Percentiles rank a stretch among this genome's conserved stretches.
Conservation (phyloP, 2,329 filamentous ascomycete genomes). For the Paecilomyces sp. region DNA sequence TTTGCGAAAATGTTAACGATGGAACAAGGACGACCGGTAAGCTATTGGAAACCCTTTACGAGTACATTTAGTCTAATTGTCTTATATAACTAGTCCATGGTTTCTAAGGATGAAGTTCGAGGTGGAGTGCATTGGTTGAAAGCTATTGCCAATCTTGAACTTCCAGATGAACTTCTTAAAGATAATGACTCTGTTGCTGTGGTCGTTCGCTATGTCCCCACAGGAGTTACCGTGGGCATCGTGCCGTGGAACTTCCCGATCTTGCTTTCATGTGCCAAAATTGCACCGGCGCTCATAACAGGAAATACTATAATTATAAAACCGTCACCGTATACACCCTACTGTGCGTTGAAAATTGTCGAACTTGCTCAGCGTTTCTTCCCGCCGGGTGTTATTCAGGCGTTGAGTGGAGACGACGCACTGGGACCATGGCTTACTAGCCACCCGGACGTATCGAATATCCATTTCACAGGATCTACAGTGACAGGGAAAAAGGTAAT, state of each 20-base stretch:
- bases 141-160: background rate
- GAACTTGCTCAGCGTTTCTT: constrained; percentile 53
- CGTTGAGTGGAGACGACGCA: constrained; percentile 52
- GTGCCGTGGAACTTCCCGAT: constrained; percentile 54
- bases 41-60: background rate
- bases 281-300: constrained; percentile 51
- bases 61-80: background rate
- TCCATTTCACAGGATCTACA: constrained; percentile 58
- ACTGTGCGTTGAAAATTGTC: constrained; percentile 49
- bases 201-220: constrained; percentile 28
- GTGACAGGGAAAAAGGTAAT: constrained; percentile 56
- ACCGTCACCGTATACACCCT: constrained; percentile 35
- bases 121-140: background rate
- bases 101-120: background rate
- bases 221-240: constrained; percentile 45
- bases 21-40: background rate
- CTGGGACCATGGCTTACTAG: constrained; percentile 53
- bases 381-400: constrained; percentile 57
- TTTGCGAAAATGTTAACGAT: background rate
- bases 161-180: constrained; percentile 42
- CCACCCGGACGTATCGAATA: constrained; percentile 56
- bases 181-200: constrained; percentile 36
- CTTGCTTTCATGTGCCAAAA: constrained; percentile 41
- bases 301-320: constrained; percentile 52
- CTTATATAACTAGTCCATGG: background rate